A percentile compares a stretch with the other conserved stretches of the same genome.
Evolutionary conservation across 768 basidiomycete species (phyloP).

Genomic region (Tylopilus sp.): DNA sequence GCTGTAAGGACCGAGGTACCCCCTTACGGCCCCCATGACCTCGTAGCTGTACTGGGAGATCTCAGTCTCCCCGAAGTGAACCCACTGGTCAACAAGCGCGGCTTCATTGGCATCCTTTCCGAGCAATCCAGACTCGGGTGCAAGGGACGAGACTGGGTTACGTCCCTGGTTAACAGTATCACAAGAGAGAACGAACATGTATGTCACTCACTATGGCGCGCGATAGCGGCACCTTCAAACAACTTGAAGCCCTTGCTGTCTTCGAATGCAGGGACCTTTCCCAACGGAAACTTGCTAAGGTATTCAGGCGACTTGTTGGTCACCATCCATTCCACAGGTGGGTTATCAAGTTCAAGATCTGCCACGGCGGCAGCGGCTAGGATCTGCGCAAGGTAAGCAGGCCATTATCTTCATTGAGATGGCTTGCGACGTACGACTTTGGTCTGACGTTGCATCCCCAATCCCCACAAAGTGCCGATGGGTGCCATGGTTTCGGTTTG

Average conservation of each 20-base stretch:
- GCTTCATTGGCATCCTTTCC: conserved; percentile 21
- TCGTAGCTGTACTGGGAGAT: conserved; percentile 23
- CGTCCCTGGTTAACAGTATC: background rate
- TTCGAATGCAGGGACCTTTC: conserved; percentile 30
- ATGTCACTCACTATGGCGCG: conserved; percentile 23
- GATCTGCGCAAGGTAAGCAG: conserved; percentile 15
- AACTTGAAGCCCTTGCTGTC: conserved; percentile 20
- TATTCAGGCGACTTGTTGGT: conserved; percentile 28
- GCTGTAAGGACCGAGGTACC: conserved; percentile 21
- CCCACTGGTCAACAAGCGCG: conserved; percentile 31
- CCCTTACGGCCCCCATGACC: conserved; percentile 13
- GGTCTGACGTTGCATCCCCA: conserved; percentile 23
- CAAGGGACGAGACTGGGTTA: conserved; percentile 22
- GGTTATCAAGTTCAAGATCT: conserved; percentile 25
- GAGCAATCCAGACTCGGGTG: conserved; percentile 26
- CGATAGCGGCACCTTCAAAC: conserved; percentile 29
- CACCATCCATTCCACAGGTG: conserved; percentile 21
- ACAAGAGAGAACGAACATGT: background rate
- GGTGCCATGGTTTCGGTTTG: conserved; percentile 26
- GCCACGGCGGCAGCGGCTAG: conserved; percentile 21
- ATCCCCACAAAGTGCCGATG: conserved; percentile 27
- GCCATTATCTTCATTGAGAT: background rate
- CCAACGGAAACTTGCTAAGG: conserved; percentile 28
- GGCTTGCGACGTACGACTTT: conserved; percentile 23
- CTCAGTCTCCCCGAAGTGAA: conserved; percentile 29